Conservation (phyloP, 2,329 filamentous ascomycete genomes). For the Colletotrichum liriopes region DNA sequence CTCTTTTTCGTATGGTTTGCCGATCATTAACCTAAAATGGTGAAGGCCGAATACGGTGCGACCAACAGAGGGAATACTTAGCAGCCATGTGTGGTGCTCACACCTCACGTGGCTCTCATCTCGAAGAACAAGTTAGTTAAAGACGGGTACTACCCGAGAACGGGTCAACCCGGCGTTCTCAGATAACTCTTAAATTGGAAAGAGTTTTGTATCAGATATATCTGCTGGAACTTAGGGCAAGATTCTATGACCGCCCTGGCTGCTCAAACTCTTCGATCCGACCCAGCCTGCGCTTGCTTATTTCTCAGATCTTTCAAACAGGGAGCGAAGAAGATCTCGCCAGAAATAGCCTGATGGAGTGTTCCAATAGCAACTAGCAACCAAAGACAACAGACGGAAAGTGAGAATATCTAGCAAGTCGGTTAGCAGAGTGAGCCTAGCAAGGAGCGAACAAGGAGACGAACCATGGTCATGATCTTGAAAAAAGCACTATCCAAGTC, state of each 20-base stretch:
- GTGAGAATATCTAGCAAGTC: slow-evolving; percentile 55
- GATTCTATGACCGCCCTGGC: not conserved
- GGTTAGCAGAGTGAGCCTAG: slow-evolving; percentile 6
- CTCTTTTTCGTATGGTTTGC: too few relatives aligned
- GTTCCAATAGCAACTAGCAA: slow-evolving; percentile 58
- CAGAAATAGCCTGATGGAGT: slow-evolving; percentile 54
- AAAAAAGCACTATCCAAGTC: slow-evolving; percentile 62
- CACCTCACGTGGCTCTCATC: not conserved
- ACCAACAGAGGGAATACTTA: not conserved
- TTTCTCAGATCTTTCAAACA: slow-evolving; percentile 57
- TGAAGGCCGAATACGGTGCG: not conserved
- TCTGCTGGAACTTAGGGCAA: not conserved
- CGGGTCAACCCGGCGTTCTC: not conserved
- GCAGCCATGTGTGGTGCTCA: not conserved
- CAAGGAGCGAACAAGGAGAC: slow-evolving; percentile 1
- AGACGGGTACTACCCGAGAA: not conserved
- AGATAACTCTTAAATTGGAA: too few relatives aligned
- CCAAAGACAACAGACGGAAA: slow-evolving; percentile 60
- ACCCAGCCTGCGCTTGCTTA: slow-evolving; percentile 49
- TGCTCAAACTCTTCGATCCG: slow-evolving; percentile 47
- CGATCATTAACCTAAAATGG: not conserved
- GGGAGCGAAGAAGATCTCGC: slow-evolving; percentile 63
- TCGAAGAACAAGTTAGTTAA: not conserved
- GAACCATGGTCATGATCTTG: slow-evolving; percentile 56
- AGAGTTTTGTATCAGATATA: not conserved